Evolutionary conservation across 2,329 filamentous ascomycete genomes (phyloP).

Genomic region (Hymenoscyphus linearis): DNA sequence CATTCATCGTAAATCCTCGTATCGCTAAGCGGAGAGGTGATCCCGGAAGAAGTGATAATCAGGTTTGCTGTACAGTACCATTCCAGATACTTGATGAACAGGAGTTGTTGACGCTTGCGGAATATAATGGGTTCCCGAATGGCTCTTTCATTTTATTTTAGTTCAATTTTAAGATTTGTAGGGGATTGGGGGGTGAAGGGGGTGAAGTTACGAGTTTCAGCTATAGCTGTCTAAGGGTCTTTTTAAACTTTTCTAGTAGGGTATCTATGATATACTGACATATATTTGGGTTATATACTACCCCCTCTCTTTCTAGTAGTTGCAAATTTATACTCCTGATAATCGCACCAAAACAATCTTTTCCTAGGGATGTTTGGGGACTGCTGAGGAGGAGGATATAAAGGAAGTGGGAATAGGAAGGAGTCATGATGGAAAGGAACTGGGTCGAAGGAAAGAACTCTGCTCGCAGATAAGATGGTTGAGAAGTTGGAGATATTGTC

Average conservation of each 20-base stretch:
- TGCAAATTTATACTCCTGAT: not conserved
- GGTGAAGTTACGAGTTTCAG: slow-evolving; percentile 1
- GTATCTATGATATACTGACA: slow-evolving; percentile 2
- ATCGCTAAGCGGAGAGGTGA: slow-evolving; percentile 1
- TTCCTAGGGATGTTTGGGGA: not conserved
- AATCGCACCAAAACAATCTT: not conserved
- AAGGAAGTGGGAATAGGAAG: not conserved
- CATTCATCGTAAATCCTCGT: slow-evolving; percentile 2
- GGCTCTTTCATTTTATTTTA: not conserved
- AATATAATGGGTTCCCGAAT: slow-evolving; percentile 4
- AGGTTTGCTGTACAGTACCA: slow-evolving; percentile 1
- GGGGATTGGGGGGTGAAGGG: not conserved
- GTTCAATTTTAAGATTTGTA: not conserved
- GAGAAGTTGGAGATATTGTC: not conserved
- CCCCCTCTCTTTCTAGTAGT: slow-evolving; percentile 1
- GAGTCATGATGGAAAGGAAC: not conserved
- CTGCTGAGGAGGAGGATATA: not conserved
- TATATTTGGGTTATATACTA: not conserved
- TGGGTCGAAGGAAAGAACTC: not conserved
- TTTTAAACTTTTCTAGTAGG: not conserved
- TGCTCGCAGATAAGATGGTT: not conserved
- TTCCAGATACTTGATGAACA: slow-evolving; percentile 6
- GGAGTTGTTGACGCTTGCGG: slow-evolving; percentile 3
- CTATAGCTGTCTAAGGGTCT: slow-evolving; percentile 1
- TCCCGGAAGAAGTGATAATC: not conserved